Percentiles rank a stretch among this genome's conserved stretches.
Evolutionary conservation across 176 grass and related monocot genomes (phyloP).

Genomic region (Aegilops bicornis): DNA sequence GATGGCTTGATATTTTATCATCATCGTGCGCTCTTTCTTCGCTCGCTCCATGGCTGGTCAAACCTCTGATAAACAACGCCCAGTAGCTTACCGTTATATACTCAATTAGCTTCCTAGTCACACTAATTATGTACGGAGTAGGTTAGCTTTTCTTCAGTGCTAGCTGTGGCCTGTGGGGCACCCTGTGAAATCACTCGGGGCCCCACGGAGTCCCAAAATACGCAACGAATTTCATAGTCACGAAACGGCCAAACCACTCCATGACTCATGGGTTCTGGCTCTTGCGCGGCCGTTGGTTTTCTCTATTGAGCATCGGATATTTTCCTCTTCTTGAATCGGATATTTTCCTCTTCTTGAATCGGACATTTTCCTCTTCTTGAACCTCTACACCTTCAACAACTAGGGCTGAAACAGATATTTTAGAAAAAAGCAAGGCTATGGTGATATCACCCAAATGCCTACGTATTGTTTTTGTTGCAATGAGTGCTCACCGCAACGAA

Average conservation of each 20-base stretch:
- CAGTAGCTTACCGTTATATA: background rate
- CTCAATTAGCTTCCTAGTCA: background rate
- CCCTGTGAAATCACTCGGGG: background rate
- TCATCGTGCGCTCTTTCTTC: background rate
- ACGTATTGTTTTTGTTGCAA: background rate
- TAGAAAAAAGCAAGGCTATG: background rate
- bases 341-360: background rate
- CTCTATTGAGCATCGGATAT: background rate
- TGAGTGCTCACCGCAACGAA: background rate
- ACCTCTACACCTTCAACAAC: background rate
- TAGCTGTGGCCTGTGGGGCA: background rate
- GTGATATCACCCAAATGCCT: background rate
- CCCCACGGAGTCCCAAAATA: too few relatives aligned
- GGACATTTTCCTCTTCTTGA: background rate
- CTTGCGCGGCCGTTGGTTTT: background rate
- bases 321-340: background rate
- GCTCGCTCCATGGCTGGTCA: background rate
- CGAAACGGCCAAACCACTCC: too few relatives aligned
- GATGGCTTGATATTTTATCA: background rate
- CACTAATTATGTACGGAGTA: background rate
- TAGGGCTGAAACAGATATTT: background rate
- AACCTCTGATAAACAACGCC: background rate
- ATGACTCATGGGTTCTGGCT: background rate
- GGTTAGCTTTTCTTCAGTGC: background rate
- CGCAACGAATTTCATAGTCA: too few relatives aligned